phyloP scores from a whole-genome alignment of 768 basidiomycete genomes.

The Glaciozyma antarctica region DNA sequence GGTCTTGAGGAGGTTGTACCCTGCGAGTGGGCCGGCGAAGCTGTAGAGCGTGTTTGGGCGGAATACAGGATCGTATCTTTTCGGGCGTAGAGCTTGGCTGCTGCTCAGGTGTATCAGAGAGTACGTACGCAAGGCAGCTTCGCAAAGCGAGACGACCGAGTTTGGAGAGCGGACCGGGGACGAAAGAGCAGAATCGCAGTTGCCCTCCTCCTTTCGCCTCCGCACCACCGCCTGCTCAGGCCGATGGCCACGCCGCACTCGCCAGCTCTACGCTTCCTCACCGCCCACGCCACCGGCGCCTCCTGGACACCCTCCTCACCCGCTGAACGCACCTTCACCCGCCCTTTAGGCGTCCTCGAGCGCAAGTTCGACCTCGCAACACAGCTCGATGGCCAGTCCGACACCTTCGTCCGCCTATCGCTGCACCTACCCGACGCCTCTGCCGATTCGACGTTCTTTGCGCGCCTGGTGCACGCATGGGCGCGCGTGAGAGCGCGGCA shows the following conservation, averaged over 20 bases:
- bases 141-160: too few species aligned
- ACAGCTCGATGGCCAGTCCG: neutral
- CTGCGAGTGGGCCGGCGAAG: neutral
- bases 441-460: neutral
- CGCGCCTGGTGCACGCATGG: neutral
- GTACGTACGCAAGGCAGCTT: too few species aligned
- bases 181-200: too few species aligned
- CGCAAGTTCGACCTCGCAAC: neutral
- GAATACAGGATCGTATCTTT: too few species aligned
- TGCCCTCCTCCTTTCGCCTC: too few species aligned
- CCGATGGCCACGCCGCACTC: neutral
- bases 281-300: neutral
- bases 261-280: too few species aligned
- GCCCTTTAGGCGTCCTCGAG: neutral
- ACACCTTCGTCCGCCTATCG: neutral
- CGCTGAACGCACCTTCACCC: neutral
- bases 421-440: neutral
- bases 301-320: neutral
- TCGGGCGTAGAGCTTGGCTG: too few species aligned
- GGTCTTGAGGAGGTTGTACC: conserved; percentile 15
- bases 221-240: too few species aligned
- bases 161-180: too few species aligned
- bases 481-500: neutral
- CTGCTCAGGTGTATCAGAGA: too few species aligned
- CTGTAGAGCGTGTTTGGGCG: neutral